phyloP scores from a whole-genome alignment of 352 stramenopile species.

The Globisporangium ultimum region DNA sequence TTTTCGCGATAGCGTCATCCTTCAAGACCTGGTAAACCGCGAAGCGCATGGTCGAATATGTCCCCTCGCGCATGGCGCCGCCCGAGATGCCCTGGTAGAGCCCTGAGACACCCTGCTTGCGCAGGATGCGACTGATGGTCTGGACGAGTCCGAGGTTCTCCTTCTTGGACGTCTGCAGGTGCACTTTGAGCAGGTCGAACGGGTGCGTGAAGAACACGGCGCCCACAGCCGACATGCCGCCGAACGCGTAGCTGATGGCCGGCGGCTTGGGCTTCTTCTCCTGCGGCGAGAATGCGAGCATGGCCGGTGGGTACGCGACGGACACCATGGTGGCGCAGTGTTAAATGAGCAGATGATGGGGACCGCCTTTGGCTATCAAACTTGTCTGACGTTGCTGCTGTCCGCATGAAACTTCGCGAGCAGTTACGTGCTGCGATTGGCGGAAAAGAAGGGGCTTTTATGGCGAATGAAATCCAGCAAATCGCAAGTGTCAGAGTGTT shows the following conservation, averaged over 20 bases:
- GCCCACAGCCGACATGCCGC: slow-evolving; percentile 71
- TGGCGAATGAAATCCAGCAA: neutral
- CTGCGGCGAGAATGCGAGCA: neutral
- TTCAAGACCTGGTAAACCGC: slow-evolving; percentile 84
- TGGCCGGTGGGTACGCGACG: neutral
- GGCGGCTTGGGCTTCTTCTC: slow-evolving; percentile 27
- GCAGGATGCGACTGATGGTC: slow-evolving; percentile 50
- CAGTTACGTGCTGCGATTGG: neutral
- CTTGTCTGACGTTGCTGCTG: neutral
- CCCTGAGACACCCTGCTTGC: slow-evolving; percentile 58
- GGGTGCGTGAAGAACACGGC: slow-evolving; percentile 85
- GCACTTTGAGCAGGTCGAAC: slow-evolving; percentile 83
- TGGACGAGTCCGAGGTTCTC: slow-evolving; percentile 55
- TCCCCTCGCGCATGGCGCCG: slow-evolving; percentile 75
- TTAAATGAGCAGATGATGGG: neutral
- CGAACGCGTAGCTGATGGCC: slow-evolving; percentile 68
- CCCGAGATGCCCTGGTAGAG: slow-evolving; percentile 83
- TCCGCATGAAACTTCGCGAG: neutral
- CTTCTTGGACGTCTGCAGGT: slow-evolving; percentile 77
- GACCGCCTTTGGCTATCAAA: neutral
- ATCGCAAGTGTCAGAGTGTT: neutral
- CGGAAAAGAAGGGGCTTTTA: neutral
- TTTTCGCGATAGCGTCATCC: slow-evolving; percentile 62
- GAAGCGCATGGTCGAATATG: slow-evolving; percentile 84
- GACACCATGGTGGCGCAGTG: neutral